Conservation (phyloP, 352 stramenopile species). For the Pythium aquatile region DNA sequence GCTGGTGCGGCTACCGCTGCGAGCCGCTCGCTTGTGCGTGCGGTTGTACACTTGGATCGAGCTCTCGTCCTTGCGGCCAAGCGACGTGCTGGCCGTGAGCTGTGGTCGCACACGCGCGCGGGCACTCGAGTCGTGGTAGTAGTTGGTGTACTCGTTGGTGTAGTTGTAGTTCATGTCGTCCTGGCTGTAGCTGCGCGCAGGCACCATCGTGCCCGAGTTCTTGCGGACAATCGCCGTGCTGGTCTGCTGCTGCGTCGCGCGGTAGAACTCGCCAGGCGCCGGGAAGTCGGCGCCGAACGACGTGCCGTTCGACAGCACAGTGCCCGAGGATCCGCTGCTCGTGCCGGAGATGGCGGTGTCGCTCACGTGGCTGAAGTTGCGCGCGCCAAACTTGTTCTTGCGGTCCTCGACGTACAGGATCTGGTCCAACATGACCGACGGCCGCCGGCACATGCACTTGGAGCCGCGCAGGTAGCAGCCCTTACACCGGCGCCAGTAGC, state of each 20-base stretch:
- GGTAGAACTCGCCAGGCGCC: constrained; percentile 30
- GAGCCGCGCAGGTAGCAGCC: constrained; percentile 53
- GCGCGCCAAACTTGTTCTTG: constrained; percentile 75
- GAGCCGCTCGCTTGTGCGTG: constrained; percentile 23
- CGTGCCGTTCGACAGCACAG: constrained; percentile 42
- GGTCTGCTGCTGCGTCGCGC: constrained; percentile 19
- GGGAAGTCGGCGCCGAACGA: constrained; percentile 31
- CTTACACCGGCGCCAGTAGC: constrained; percentile 68
- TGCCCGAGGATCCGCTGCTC: constrained; percentile 29
- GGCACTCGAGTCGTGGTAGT: constrained; percentile 1
- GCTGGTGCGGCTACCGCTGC: constrained; percentile 20
- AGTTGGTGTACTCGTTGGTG: constrained; percentile 4
- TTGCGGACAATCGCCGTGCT: constrained; percentile 52
- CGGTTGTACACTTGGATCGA: constrained; percentile 72
- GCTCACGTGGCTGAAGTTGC: constrained; percentile 81
- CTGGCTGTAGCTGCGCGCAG: constrained; percentile 21
- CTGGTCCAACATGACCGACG: constrained; percentile 69
- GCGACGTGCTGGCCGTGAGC: constrained; percentile 17
- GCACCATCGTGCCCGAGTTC: constrained; percentile 51
- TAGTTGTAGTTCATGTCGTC: constrained; percentile 27
- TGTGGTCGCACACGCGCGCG: constrained; percentile 2
- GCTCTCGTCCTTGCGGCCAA: constrained; percentile 33
- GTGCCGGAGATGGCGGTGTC: constrained; percentile 53
- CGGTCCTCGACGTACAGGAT: constrained; percentile 82
- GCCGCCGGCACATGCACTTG: constrained; percentile 70